Conservation (phyloP, 495 filamentous ascomycete species). For the Bathelium albidoporum region DNA sequence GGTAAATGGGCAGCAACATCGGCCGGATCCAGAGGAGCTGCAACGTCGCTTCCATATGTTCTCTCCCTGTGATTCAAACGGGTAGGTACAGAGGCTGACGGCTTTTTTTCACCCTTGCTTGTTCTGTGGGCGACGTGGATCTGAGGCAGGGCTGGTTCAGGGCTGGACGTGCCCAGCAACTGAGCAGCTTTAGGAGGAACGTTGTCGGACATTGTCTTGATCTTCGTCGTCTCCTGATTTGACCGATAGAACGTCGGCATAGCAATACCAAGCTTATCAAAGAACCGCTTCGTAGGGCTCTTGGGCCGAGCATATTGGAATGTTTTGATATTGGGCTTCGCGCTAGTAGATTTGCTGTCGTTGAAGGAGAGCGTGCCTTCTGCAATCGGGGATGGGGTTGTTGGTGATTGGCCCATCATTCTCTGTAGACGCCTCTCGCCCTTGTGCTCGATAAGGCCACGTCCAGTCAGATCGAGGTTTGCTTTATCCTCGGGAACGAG, state of each 20-base stretch:
- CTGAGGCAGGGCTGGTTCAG: not conserved
- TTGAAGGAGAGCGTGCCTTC: constrained; percentile 7
- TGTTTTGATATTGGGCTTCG: not conserved
- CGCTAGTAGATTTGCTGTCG: not conserved
- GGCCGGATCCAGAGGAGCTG: not conserved
- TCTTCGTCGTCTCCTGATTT: constrained; percentile 5
- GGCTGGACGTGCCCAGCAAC: constrained; percentile 13
- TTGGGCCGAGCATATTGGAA: constrained; percentile 11
- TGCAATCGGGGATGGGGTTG: constrained; percentile 11
- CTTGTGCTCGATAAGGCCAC: constrained; percentile 22
- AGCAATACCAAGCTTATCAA: constrained; percentile 23
- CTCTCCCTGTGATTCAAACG: not conserved
- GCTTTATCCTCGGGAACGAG: constrained; percentile 11
- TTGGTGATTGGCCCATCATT: constrained; percentile 17
- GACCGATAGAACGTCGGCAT: constrained; percentile 9
- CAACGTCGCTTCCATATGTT: not conserved
- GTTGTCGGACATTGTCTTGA: constrained; percentile 6
- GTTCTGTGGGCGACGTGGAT: not conserved
- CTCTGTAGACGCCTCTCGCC: constrained; percentile 21
- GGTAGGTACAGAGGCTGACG: constrained; percentile 10
- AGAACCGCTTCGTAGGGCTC: constrained; percentile 29
- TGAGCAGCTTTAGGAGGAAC: constrained; percentile 21
- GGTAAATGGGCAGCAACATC: not conserved
- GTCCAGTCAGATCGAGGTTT: constrained; percentile 15
- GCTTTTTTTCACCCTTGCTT: not conserved